Evolutionary conservation across 805 yeast genomes (phyloP), one percentile per base, ranked within the genome.

Genomic region (Schwanniomyces yamadae): DNA sequence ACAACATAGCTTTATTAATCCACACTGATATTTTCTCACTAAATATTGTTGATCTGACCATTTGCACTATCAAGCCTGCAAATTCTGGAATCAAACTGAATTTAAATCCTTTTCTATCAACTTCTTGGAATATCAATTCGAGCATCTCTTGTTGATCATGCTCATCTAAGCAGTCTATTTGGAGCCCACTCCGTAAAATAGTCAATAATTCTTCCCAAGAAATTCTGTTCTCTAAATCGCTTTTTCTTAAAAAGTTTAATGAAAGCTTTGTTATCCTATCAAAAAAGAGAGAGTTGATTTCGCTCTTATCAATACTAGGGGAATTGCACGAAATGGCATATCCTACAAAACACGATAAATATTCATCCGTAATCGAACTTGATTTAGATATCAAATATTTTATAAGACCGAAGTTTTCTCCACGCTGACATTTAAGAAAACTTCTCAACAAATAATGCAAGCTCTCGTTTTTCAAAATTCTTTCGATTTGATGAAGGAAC

Each of bases 1-100:
- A 81, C 5, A 85, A 53, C 41, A 75, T 62, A 5, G 80, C 66
- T 43, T 80, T 77, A 41, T 75, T 71, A 25, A 78, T 42, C 91
- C 91, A 84, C 0, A 19, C 19, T 13, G 44, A 52, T 15, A 68
- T 52, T 1, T 55, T 57, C 3, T 41, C 50, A 2, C 44, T 27
- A 0, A 50, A 18, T 4, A 44, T 34, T 51, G 55, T 26, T 57
- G 55, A 10, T 40, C 36, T 11, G 59, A 48, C 25, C 55, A 52
- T 23, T 57, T 55, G 18, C 43, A 49, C 17, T 45, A 61, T 16
- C 61, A 65, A 47, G 40, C 49, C 23, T 5, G 50, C 59, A 42
- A 61, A 62, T 25, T 50, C 58, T 1, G 53, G 43, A 4, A 39
- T 49, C 40, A 59, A 48, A 13, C 54, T 55, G 48, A 30, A 46